phyloP scores from a whole-genome alignment of 176 grass and related monocot species.

The Pontederia crassipes region DNA sequence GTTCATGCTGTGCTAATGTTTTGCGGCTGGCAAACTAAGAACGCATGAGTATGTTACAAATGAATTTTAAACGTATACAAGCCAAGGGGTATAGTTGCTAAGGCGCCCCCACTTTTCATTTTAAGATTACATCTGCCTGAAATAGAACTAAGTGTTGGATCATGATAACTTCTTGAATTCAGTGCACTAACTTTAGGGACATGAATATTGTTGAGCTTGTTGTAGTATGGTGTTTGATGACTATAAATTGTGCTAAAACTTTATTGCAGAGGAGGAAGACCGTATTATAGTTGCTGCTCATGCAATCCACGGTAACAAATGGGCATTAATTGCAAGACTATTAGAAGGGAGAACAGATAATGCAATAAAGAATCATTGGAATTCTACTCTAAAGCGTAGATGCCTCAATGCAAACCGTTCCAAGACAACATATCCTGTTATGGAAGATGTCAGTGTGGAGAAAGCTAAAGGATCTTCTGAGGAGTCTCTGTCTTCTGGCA shows the following conservation, averaged over 20 bases:
- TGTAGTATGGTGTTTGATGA: neutral
- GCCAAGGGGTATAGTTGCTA: no score
- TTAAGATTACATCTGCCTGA: no score
- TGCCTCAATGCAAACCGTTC: slow-evolving; percentile 31
- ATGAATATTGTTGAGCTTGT: no score
- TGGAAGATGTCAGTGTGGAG: slow-evolving; percentile 26
- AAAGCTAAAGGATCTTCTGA: slow-evolving; percentile 32
- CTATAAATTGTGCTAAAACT: neutral
- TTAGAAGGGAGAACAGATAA: slow-evolving; percentile 91
- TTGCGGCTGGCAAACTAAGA: no score
- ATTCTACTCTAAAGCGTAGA: slow-evolving; percentile 79
- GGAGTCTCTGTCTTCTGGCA: slow-evolving; percentile 28
- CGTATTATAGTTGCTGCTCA: slow-evolving; percentile 76
- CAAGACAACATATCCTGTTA: slow-evolving; percentile 20
- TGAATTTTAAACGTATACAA: no score
- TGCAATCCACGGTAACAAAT: slow-evolving; percentile 81
- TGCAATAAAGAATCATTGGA: slow-evolving; percentile 98
- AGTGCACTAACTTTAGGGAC: no score
- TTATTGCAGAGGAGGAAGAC: slow-evolving; percentile 81
- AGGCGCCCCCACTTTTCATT: no score
- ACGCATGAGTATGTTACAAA: no score
- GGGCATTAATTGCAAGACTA: slow-evolving; percentile 82
- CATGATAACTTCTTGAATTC: no score
- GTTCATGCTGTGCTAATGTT: no score
- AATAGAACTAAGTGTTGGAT: no score